A percentile compares a stretch with the other conserved stretches of the same genome.
These are phyloP conservation scores for Pugionium dolabratum DNA, from an alignment of 345 rosid species.

Conservation along the genomic window DNA sequence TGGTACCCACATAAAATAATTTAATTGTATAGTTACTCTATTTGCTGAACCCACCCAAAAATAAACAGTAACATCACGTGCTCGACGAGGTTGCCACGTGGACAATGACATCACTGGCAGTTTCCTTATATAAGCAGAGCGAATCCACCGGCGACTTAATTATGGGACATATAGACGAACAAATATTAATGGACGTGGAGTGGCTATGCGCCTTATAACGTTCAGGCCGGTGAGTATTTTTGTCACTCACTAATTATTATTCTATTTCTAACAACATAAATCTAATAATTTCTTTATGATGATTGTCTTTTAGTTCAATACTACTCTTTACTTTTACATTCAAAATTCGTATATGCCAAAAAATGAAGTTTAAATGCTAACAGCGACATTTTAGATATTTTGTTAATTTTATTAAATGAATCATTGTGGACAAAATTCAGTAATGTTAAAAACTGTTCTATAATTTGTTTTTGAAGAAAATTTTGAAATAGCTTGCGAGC, in stretches of 20 bases:
- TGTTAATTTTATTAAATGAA: neutral
- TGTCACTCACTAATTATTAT: slow-evolving; percentile 23
- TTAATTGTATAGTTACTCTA: no score
- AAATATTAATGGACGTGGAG: slow-evolving; percentile 35
- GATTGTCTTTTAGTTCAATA: slow-evolving; percentile 25
- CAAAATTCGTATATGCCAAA: neutral
- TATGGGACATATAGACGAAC: slow-evolving; percentile 25
- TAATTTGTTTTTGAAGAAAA: no score
- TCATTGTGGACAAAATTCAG: neutral
- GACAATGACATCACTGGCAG: slow-evolving; percentile 22
- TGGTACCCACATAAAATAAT: neutral
- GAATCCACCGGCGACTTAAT: slow-evolving; percentile 24
- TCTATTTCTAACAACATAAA: slow-evolving; percentile 26
- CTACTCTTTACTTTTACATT: neutral
- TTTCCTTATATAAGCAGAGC: slow-evolving; percentile 10
- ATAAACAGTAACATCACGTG: slow-evolving; percentile 27
- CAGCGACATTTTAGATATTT: slow-evolving; percentile 7
- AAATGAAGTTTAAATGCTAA: slow-evolving; percentile 2
- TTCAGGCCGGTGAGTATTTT: slow-evolving; percentile 34
- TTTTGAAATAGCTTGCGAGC: no score
- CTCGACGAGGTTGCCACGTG: slow-evolving; percentile 27
- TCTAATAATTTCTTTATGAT: neutral
- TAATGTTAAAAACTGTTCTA: neutral
- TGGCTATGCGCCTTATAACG: slow-evolving; percentile 27
- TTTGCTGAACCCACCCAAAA: slow-evolving; percentile 3